A percentile compares a stretch with the other conserved stretches of the same genome.
Conservation (phyloP, 495 filamentous ascomycete genomes). For the Elasticomyces elasticus region DNA sequence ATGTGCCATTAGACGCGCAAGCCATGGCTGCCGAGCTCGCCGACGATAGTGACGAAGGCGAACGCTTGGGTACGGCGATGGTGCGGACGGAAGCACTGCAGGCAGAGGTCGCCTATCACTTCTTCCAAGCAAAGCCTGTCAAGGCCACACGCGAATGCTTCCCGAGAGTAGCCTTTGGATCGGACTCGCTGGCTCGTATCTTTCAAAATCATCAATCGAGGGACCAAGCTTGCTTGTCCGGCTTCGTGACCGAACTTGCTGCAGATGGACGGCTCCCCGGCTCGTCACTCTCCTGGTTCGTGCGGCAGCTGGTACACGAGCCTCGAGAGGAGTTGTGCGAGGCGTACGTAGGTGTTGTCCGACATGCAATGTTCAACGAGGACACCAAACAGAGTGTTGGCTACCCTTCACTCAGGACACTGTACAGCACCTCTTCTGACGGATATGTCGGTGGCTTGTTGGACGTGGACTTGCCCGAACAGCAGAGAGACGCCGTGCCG, state of each 20-base stretch:
- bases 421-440: not conserved
- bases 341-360: slow-evolving; percentile 14
- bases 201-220: slow-evolving; percentile 6
- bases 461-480: not conserved
- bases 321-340: slow-evolving; percentile 18
- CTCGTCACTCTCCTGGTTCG: slow-evolving; percentile 4
- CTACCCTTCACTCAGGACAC: not conserved
- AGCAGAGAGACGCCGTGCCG: not conserved
- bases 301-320: slow-evolving; percentile 10
- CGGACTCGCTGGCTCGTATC: slow-evolving; percentile 5
- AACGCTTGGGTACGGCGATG: slow-evolving; percentile 19
- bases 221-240: slow-evolving; percentile 16
- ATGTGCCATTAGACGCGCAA: not conserved
- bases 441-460: not conserved
- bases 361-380: not conserved
- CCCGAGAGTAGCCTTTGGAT: slow-evolving; percentile 6
- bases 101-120: slow-evolving; percentile 13
- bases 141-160: not conserved
- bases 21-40: not conserved
- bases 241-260: slow-evolving; percentile 16
- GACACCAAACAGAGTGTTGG: not conserved
- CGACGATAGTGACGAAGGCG: slow-evolving; percentile 16
- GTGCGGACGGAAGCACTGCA: slow-evolving; percentile 18
- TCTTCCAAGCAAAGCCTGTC: slow-evolving; percentile 2
- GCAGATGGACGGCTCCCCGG: not conserved